These are phyloP conservation scores for Lentinula boryana DNA, from an alignment of 768 basidiomycete species.

Conservation along the genomic window DNA sequence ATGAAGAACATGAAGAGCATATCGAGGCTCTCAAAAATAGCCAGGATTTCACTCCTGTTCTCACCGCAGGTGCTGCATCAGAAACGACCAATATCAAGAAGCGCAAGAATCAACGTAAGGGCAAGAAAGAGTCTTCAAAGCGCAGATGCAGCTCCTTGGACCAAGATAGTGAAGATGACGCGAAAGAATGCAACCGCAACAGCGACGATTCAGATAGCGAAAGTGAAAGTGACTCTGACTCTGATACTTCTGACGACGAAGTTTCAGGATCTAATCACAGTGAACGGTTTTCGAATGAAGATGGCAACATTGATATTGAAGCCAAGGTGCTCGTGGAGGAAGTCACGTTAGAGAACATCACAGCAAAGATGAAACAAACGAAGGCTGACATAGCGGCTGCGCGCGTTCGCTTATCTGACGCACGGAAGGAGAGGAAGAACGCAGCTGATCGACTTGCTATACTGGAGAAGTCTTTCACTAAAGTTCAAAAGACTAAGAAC, in stretches of 20 bases:
- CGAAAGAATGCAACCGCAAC: constrained; percentile 21
- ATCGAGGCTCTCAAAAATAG: constrained; percentile 41
- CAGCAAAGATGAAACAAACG: constrained; percentile 36
- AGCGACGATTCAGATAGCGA: constrained; percentile 19
- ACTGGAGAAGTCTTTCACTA: constrained; percentile 32
- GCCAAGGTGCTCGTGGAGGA: constrained; percentile 30
- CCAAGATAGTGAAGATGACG: constrained; percentile 29
- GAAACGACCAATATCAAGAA: constrained; percentile 26
- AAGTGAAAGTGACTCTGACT: constrained; percentile 11
- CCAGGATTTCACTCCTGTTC: constrained; percentile 32
- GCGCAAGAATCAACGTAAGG: constrained; percentile 38
- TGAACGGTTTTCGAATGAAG: background rate
- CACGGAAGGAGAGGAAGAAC: constrained; percentile 35
- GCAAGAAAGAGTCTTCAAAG: constrained; percentile 39
- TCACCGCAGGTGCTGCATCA: constrained; percentile 27
- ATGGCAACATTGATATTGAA: constrained; percentile 9
- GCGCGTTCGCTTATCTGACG: constrained; percentile 29
- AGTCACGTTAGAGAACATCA: constrained; percentile 38
- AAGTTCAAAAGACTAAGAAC: constrained; percentile 43
- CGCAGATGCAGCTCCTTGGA: constrained; percentile 24
- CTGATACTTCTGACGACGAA: constrained; percentile 14
- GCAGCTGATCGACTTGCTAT: constrained; percentile 26
- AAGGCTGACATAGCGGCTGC: constrained; percentile 33
- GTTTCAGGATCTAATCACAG: constrained; percentile 13
- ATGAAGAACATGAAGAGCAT: constrained; percentile 38